Evolutionary conservation across 345 rosid species (phyloP), one percentile per base, ranked within the genome.

Genomic region (Eucalyptus erythrocorys): DNA sequence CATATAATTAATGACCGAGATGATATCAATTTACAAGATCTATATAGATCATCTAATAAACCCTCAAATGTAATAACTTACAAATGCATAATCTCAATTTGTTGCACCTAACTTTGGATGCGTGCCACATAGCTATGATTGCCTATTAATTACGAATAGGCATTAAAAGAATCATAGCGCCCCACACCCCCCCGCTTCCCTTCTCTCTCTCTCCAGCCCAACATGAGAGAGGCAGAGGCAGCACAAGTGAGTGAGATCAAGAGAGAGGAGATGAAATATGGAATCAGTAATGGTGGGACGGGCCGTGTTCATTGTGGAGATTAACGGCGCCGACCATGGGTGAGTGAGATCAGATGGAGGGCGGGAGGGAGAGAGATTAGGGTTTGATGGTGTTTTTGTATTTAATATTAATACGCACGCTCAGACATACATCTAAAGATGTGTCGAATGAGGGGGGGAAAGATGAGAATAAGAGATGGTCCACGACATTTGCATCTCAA

Each of bases 171-270:
- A 61, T 27, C 66, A 27, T 27, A 22, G 1, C 16, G 1, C 8
- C 13, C 30, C n/a, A n/a, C n/a, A n/a, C n/a, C 30, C 66, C 3
- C 32, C 5, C 7, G 0, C 2, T 4, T 5, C n/a, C 50, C 5
- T 14, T 26, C 64, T 57, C 66, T 59, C 66, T 59, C 68, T 59
- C 68, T 59, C 68, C 14, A 26, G n/a, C 30, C 7, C 34, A 12
- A 59, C 68, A 59, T 59, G 68, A 59, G 68, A 27, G n/a, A 59
- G 64, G 10, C 6, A 5, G 68, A 59, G 68, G 15, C 37, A 64
- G 8, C 19, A 59, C 21, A 64, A 64, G 21, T 14, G 76, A 64
- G 40, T 14, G 19, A n/a, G 40, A 64, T n/a, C 21, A 17, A 32
- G 79, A 66, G 42, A 64, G 79, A 66, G 79, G 21, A 66, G 40